Percentiles rank a stretch among this genome's conserved stretches.
Conservation (phyloP, 1,139 yeast species). For the Kazachstania sp. region DNA sequence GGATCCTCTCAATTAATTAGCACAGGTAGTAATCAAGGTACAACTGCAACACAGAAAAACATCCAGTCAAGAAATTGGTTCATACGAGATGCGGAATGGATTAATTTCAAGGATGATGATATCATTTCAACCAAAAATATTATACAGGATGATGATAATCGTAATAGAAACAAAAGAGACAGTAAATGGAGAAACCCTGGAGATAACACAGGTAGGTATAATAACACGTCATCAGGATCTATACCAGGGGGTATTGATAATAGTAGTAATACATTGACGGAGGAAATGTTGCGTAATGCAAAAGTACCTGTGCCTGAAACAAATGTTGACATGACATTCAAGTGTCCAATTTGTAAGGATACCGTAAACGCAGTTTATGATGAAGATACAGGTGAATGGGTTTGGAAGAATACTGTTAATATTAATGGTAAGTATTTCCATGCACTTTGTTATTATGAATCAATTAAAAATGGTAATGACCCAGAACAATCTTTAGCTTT, state of each 20-base stretch:
- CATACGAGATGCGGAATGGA: constrained; percentile 67
- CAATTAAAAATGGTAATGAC: constrained; percentile 36
- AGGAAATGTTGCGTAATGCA: constrained; percentile 9
- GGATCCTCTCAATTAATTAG: constrained; percentile 24
- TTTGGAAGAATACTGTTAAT: constrained; percentile 75
- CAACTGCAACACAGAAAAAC: constrained; percentile 24
- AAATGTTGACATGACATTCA: constrained; percentile 55
- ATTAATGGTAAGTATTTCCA: constrained; percentile 72
- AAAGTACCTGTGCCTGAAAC: constrained; percentile 67
- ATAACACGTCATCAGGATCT: not conserved
- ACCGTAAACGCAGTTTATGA: constrained; percentile 70
- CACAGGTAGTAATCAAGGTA: constrained; percentile 7
- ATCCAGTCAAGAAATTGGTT: constrained; percentile 77
- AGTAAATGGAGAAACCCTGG: not conserved
- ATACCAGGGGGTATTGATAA: not conserved
- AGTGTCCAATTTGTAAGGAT: constrained; percentile 86
- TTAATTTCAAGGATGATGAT: constrained; percentile 59
- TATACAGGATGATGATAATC: not conserved
- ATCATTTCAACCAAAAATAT: constrained; percentile 32
- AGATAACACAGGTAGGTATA: not conserved
- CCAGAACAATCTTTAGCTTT: constrained; percentile 15
- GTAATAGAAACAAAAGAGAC: not conserved
- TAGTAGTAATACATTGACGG: not conserved
- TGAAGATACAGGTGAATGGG: constrained; percentile 92
- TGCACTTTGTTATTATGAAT: constrained; percentile 71